Percentiles rank a stretch among this genome's conserved stretches.
Conservation (phyloP, 2,329 filamentous ascomycete genomes). For the Aspergillus sp. region DNA sequence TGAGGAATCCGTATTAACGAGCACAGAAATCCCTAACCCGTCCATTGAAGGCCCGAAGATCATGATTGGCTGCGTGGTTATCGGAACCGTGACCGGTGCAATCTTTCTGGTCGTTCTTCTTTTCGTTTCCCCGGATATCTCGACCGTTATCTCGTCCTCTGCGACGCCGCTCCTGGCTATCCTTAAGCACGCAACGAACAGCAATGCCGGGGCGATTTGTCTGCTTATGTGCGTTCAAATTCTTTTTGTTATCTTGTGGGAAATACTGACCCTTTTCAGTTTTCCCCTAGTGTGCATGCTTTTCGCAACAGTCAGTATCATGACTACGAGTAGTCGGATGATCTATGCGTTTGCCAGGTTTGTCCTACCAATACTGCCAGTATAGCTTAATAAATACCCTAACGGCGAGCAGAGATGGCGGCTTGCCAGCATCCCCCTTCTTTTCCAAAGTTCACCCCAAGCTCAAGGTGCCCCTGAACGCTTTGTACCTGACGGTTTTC, state of each 20-base stretch:
- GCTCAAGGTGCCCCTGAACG: slow-evolving; percentile 59
- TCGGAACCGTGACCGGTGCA: slow-evolving; percentile 55
- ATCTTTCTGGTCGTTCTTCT: slow-evolving; percentile 55
- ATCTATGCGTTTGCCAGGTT: slow-evolving; percentile 28
- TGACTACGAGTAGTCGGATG: slow-evolving; percentile 30
- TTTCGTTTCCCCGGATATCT: slow-evolving; percentile 53
- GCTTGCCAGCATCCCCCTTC: slow-evolving; percentile 53
- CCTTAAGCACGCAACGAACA: slow-evolving; percentile 55
- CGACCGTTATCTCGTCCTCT: slow-evolving; percentile 46
- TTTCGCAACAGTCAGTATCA: slow-evolving; percentile 25
- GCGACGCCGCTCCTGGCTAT: slow-evolving; percentile 55
- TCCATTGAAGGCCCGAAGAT: slow-evolving; percentile 53
- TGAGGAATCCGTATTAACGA: slow-evolving; percentile 5
- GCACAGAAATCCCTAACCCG: slow-evolving; percentile 30
- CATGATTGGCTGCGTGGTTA: slow-evolving; percentile 56
- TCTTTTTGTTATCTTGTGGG: neutral
- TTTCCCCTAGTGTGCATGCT: slow-evolving; percentile 25
- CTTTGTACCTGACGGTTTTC: slow-evolving; percentile 51
- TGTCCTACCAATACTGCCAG: neutral
- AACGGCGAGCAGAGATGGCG: slow-evolving; percentile 47
- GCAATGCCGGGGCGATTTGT: slow-evolving; percentile 52
- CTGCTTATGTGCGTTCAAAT: slow-evolving; percentile 45
- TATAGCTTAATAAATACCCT: neutral
- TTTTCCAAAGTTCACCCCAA: slow-evolving; percentile 55
- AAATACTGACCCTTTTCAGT: slow-evolving; percentile 6